Evolutionary conservation across 2,329 filamentous ascomycete species (phyloP), one percentile per base, ranked within the genome.

Genomic region (Cladosporium sp.): DNA sequence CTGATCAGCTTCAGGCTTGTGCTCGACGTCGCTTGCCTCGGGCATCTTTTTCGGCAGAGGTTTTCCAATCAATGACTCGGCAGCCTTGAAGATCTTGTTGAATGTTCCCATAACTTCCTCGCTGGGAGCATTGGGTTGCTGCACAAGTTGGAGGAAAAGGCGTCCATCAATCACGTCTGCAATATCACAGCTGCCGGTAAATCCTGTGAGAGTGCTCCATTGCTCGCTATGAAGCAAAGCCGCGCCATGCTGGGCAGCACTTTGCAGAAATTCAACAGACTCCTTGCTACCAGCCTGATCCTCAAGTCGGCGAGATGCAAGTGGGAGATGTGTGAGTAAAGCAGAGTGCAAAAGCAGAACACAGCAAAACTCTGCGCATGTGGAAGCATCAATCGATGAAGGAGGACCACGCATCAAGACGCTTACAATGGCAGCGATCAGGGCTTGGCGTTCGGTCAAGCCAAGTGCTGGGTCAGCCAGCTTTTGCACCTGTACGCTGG

Each of bases 101-200:
- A 69, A 66, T 0, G 63, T 64, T 12, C 55, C 54, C 51, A 63
- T 62, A 15, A 64, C 64, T 25, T 64, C 62, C 12, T 55, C n/a
- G 17, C 52, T 59, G 5, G 50, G 49, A 6, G 56, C 45, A n/a
- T 50, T 54, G 6, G 38, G 22, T 7, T 47, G 47, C 9, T 58
- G 49, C 15, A 58, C 59, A 6, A 70, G 45, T 19, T 67, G 65
- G 19, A 70, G 62, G 59, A 79, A 75, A 5, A 83, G 65, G 39
- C 82, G 75, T 6, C 84, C 84, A 68, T 86, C 84, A 14, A 86
- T 67, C 5, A 83, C 69, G 66, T 87, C 84, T 15, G 75, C 75
- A 5, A 84, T 66, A 65, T 85, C 80, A 63, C 76, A 79, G 9
- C 60, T 55, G 8, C 66, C 52, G 14, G 63, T 30, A 30, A 59